Evolutionary conservation across 2,329 filamentous ascomycete genomes (phyloP), one percentile per base, ranked within the genome.

Genomic region (Sphaerulina vaccinii): DNA sequence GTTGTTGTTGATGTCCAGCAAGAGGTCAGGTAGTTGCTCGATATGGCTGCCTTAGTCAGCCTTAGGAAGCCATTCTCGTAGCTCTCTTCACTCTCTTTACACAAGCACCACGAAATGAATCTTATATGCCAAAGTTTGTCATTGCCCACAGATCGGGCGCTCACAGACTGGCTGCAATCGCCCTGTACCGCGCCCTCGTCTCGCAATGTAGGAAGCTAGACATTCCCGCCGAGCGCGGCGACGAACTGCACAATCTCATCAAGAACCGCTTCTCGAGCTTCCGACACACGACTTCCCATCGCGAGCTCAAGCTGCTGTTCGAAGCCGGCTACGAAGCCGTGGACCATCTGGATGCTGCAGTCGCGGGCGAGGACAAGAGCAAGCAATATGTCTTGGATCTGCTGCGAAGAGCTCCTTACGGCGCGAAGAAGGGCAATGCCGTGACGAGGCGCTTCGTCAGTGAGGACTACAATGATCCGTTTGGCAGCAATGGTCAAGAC

Each of bases 141-240:
- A 47, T 55, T 19, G 76, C 77, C 55, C 73, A 71, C 58, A 68
- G 70, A 59, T 76, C 73, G 51, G 71, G 73, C 60, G 69, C 71
- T 52, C 79, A 82, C 68, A 74, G 79, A 54, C 67, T 75, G 68
- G 78, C 79, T 66, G 84, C 82, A 65, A 78, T 88, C 57, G 85
- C 87, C 44, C 81, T 92, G 42, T 91, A 86, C 71, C 80, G 85
- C 56, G 83, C 86, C 29, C 80, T 92, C 49, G 71, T 90, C 46
- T 76, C 76, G 56, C 78, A 82, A 70, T 54, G 48, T 56, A 48
- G 39, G 38, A 40, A 41, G n/a, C 39, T 44, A 27, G 51, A 54
- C 18, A 43, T 56, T 21, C 51, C 55, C 22, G 16, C 51, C 40
- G 38, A 48, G 23, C 44, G 37, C 42, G 33, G 51, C 46, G 46